Base-by-base conservation (phyloP, 176 grass and related monocot species). In the Chrysopogon serrulatus region DNA sequence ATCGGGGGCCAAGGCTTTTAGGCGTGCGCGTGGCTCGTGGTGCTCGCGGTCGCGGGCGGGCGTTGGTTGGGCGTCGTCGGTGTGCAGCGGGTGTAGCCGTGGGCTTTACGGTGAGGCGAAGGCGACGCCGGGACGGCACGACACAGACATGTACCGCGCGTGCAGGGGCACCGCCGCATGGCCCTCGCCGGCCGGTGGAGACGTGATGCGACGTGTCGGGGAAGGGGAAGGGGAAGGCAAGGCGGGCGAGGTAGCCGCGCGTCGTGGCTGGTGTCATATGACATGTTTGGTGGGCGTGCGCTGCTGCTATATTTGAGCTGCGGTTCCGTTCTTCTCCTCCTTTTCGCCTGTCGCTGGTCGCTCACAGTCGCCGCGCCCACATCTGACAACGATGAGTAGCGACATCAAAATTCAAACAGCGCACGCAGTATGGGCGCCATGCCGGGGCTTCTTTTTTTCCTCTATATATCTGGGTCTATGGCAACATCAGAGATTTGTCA, bases 41-140 rank as follows among this genome's bases (percentile, higher is more conserved):
- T 34, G 57, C 57, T 14, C 31, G 81, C 44, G 33, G 69, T n/a
- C n/a, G 24, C 53, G 79, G 18, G 49, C 24, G 49, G 57, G 33
- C 18, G 54, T 13, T 64, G 67, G 81, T 82, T 84, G 67, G 37
- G 41, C 80, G 77, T 18, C 77, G 71, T 85, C 82, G 76, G 87
- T 74, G 87, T 72, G 28, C 19, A 8, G 45, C 8, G 54, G 82
- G 70, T 65, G 76, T 17, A 75, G 87, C 49, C 87, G 88, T 90
- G 53, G 36, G 53, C 71, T 85, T 86, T 86, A 86, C 78, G 88
- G 42, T n/a, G 83, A 65, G 64, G 71, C 40, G 88, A 90, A 77
- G 65, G 88, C 63, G 88, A 89, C 87, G 82, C 77, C 32, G 37
- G 44, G 81, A 47, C 87, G 75, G 81, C 82, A 80, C 74, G 87